Base-by-base conservation (phyloP, 768 basidiomycete species). In the Mrakia frigida region DNA sequence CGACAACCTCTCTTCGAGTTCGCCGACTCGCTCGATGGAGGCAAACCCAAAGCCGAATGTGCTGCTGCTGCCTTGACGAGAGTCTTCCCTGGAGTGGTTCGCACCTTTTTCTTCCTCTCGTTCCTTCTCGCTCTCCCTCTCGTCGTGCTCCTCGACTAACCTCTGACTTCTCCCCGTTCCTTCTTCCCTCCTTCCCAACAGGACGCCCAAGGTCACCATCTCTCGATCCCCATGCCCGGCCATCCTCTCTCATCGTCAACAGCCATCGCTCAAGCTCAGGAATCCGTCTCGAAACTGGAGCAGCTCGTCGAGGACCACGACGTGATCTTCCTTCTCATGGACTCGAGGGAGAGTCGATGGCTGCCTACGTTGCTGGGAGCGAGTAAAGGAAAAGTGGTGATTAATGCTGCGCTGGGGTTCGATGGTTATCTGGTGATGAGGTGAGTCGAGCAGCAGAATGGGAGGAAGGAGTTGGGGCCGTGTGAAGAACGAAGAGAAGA, bases 281-380 rank as follows among this genome's bases (percentile, higher is more conserved):
- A 86, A n/a, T 90, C 93, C 79, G 89, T 98, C 0, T 84, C 84
- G 43, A 85, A 86, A 79, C 87, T 99, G 13, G 93, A 95, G 80
- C 82, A 86, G 35, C 87, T 98, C 23, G 87, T 98, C 75, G 90
- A 91, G 41, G 85, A 86, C 25, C 96, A 99, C 81, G 97, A 99
- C 81, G 95, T 87, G 0, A 86, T 98, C 4, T 98, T 94, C 83
- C 85, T 98, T 43, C 86, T 98, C 33, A 98, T 98, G 97, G 97
- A 98, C 82, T 98, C 94, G n/a, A 86, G 96, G 50, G 97, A 99
- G 83, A 94, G 93, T 80, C 85, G 97, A 63, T 99, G 97, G 97
- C 84, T 99, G 70, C 97, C 96, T 16, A 97, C 93, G 0, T 89
- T 99, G 16, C 83, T 99, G 21, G 91, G 90, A 0, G 89, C 91